Evolutionary conservation across 1,284 basidiomycete genomes (phyloP).

Genomic region (Tremellales sp.): DNA sequence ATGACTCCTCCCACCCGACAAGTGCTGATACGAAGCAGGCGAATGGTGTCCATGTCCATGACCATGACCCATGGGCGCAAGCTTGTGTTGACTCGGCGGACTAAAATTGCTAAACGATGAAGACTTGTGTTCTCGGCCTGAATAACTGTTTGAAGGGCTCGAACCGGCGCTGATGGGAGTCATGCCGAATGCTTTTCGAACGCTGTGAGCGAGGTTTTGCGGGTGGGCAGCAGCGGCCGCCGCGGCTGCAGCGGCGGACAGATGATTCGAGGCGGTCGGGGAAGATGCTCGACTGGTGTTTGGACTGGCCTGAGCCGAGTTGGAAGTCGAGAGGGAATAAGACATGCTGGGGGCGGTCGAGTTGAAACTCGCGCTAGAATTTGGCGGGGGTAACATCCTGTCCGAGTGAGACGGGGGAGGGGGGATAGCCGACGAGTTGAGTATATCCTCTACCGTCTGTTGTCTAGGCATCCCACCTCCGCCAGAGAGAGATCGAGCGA

Average conservation of each 20-base stretch:
- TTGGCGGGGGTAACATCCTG: slow-evolving; percentile 43
- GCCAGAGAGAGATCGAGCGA: slow-evolving; percentile 24
- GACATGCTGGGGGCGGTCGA: slow-evolving; percentile 28
- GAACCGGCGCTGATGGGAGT: slow-evolving; percentile 59
- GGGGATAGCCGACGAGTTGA: slow-evolving; percentile 44
- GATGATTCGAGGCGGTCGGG: slow-evolving; percentile 26
- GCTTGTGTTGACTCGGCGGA: slow-evolving; percentile 29
- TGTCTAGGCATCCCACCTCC: slow-evolving; percentile 5
- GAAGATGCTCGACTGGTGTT: slow-evolving; percentile 38
- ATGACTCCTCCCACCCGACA: slow-evolving; percentile 13
- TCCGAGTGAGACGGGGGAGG: slow-evolving; percentile 36
- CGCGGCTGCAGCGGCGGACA: not conserved
- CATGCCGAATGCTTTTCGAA: slow-evolving; percentile 81
- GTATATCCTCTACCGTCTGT: slow-evolving; percentile 49
- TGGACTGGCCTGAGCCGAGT: slow-evolving; percentile 42
- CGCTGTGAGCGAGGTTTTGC: slow-evolving; percentile 53
- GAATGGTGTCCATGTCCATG: slow-evolving; percentile 10
- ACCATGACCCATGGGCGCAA: slow-evolving; percentile 29
- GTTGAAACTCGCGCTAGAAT: slow-evolving; percentile 28
- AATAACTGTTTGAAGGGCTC: not conserved
- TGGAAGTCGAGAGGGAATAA: slow-evolving; percentile 28
- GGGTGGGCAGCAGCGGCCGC: slow-evolving; percentile 7
- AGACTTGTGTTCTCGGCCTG: no score
- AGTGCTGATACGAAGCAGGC: slow-evolving; percentile 10
- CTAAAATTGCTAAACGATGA: no score